Evolutionary conservation across 2,329 filamentous ascomycete genomes (phyloP).

Genomic region (Neopestalotiopsis rosae): DNA sequence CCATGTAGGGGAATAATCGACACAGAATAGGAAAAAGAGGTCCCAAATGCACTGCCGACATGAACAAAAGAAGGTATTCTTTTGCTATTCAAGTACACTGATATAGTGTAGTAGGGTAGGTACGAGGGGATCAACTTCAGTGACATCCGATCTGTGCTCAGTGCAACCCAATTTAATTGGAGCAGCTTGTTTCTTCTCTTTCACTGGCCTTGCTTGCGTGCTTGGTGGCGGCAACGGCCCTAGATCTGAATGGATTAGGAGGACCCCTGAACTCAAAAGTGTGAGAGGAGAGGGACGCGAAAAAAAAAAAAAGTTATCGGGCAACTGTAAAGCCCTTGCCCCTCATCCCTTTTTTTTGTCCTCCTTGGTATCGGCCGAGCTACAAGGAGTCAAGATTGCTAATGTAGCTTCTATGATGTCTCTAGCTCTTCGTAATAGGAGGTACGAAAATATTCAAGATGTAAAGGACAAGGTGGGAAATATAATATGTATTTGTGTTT

Average conservation of each 20-base stretch:
- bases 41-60: background rate
- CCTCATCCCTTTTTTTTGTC: conserved; percentile 10
- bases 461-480: too few species aligned
- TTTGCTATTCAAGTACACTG: background rate
- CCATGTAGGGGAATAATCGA: too few species aligned
- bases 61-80: background rate
- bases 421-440: too few species aligned
- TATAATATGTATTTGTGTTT: too few species aligned
- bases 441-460: too few species aligned
- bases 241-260: background rate
- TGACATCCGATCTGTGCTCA: background rate
- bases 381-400: too few species aligned
- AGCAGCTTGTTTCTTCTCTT: background rate
- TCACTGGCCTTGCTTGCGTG: background rate
- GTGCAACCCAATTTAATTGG: background rate
- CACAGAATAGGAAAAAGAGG: too few species aligned
- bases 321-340: background rate
- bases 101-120: background rate
- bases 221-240: background rate
- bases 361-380: background rate
- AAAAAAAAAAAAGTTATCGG: background rate
- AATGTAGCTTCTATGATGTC: too few species aligned
- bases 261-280: conserved; percentile 1
- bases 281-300: background rate
- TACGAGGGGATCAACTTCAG: background rate